Evolutionary conservation across 176 grass and related monocot genomes (phyloP).

Genomic region (Zizania latifolia): DNA sequence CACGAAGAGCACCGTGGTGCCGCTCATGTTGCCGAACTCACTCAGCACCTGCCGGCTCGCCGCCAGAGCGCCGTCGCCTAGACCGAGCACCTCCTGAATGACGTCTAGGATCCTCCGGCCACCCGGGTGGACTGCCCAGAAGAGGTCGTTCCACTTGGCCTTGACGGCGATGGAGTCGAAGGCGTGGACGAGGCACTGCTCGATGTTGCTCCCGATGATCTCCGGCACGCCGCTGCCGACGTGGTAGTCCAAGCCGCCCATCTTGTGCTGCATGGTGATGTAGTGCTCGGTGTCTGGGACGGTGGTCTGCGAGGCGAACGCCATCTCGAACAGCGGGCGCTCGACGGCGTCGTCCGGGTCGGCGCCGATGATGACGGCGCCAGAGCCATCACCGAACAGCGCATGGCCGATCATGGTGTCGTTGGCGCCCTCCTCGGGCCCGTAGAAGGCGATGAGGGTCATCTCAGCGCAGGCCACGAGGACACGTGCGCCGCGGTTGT

Average conservation of each 20-base stretch:
- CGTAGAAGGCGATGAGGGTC: slow-evolving; percentile 35
- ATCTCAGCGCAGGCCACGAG: slow-evolving; percentile 49
- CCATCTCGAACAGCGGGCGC: slow-evolving; percentile 47
- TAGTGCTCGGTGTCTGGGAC: slow-evolving; percentile 25
- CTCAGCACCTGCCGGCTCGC: slow-evolving; percentile 24
- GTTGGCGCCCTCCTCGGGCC: slow-evolving; percentile 14
- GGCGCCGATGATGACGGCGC: slow-evolving; percentile 41
- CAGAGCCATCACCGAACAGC: slow-evolving; percentile 47
- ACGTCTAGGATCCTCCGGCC: slow-evolving; percentile 35
- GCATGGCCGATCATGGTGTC: slow-evolving; percentile 44
- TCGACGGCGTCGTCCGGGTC: slow-evolving; percentile 33
- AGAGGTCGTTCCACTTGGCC: slow-evolving; percentile 52
- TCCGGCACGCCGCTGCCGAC: slow-evolving; percentile 25
- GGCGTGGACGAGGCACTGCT: slow-evolving; percentile 34
- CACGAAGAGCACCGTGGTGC: slow-evolving; percentile 47
- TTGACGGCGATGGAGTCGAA: slow-evolving; percentile 16
- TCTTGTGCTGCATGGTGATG: slow-evolving; percentile 34
- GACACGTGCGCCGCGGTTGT: slow-evolving; percentile 48
- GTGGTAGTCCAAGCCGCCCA: slow-evolving; percentile 12
- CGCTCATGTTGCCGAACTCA: slow-evolving; percentile 49
- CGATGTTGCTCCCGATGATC: slow-evolving; percentile 39
- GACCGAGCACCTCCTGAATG: slow-evolving; percentile 31
- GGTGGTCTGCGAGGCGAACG: slow-evolving; percentile 39
- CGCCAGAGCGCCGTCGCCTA: slow-evolving; percentile 32
- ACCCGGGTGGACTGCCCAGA: slow-evolving; percentile 54